A percentile compares a stretch with the other conserved stretches of the same genome.
phyloP scores from a whole-genome alignment of 2,329 filamentous ascomycete genomes.

The Calonectria hongkongensis region DNA sequence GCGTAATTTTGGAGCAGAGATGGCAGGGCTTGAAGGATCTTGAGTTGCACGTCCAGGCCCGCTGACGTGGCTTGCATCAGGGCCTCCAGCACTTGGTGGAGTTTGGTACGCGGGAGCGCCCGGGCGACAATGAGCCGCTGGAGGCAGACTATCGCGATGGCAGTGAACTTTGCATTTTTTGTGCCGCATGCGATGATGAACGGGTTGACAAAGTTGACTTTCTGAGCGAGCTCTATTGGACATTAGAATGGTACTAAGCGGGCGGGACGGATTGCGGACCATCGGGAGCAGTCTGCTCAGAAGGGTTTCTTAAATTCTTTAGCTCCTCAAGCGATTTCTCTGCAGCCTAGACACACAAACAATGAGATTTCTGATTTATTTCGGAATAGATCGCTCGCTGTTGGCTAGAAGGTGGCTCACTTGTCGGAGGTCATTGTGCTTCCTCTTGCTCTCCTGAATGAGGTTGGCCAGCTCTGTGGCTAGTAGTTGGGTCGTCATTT shows the following conservation, averaged over 20 bases:
- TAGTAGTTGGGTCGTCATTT: conserved; percentile 94
- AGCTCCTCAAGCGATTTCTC: conserved; percentile 95
- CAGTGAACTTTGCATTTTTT: conserved; percentile 91
- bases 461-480: conserved; percentile 91
- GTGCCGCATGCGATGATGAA: conserved; percentile 95
- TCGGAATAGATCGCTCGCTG: background rate
- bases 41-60: conserved; percentile 92
- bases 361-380: conserved; percentile 24
- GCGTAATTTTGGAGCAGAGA: conserved; percentile 94
- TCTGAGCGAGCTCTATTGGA: conserved; percentile 84
- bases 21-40: conserved; percentile 94
- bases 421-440: conserved; percentile 91
- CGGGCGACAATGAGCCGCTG: conserved; percentile 90
- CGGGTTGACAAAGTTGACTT: conserved; percentile 90
- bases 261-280: conserved; percentile 52
- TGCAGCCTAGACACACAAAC: conserved; percentile 77
- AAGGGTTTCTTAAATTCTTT: conserved; percentile 68
- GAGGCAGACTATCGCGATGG: conserved; percentile 90
- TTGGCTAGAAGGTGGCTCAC: conserved; percentile 65
- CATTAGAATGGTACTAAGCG: conserved; percentile 46
- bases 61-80: conserved; percentile 89
- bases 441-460: conserved; percentile 96
- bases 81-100: conserved; percentile 91
- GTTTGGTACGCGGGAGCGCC: conserved; percentile 84
- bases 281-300: conserved; percentile 63